These are phyloP conservation scores for Floccularia luteovirens DNA, from an alignment of 768 basidiomycete species.

Conservation along the genomic window DNA sequence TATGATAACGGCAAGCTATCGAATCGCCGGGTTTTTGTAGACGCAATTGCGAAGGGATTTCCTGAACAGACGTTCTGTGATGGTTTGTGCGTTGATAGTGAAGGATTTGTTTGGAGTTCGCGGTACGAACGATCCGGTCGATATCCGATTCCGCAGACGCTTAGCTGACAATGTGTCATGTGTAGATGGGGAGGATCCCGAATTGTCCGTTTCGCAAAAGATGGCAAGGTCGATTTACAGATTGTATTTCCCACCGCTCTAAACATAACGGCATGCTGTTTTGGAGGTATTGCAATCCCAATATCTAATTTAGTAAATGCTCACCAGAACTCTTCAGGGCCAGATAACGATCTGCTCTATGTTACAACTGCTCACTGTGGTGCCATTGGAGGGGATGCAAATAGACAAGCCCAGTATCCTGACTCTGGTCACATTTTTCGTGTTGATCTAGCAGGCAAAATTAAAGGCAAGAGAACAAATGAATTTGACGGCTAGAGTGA, in stretches of 20 bases:
- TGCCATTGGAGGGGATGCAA: constrained; percentile 47
- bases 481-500: constrained; percentile 25
- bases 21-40: constrained; percentile 50
- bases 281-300: constrained; percentile 40
- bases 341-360: constrained; percentile 54
- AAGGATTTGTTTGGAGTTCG: constrained; percentile 63
- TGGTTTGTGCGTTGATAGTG: constrained; percentile 57
- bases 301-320: background rate
- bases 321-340: constrained; percentile 25
- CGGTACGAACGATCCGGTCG: constrained; percentile 19
- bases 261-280: constrained; percentile 62
- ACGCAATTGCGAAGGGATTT: constrained; percentile 46
- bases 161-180: constrained; percentile 5
- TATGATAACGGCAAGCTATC: constrained; percentile 50
- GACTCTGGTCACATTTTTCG: constrained; percentile 51
- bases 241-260: constrained; percentile 54
- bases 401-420: constrained; percentile 38
- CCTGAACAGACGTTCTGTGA: constrained; percentile 49
- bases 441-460: constrained; percentile 38
- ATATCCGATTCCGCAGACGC: constrained; percentile 2
- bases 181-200: constrained; percentile 58
- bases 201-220: constrained; percentile 44
- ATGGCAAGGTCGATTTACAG: constrained; percentile 50
- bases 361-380: constrained; percentile 59
- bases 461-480: constrained; percentile 27